A percentile compares a stretch with the other conserved stretches of the same genome.
phyloP scores from a whole-genome alignment of 371 early-diverging fungal species.

The Mortierella sp. region DNA sequence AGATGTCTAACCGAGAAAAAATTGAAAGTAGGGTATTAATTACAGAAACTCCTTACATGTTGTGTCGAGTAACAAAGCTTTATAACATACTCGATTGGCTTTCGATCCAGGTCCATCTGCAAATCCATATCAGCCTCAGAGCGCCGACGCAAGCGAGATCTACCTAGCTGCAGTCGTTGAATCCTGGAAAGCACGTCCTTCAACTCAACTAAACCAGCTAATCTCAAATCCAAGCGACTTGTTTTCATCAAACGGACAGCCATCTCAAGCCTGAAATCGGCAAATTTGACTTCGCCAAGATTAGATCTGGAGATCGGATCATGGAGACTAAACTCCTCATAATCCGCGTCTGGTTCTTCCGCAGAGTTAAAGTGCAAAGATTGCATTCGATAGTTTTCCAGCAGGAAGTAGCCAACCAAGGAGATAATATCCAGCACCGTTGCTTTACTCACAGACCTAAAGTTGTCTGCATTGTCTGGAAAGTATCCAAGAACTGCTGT shows the following conservation, averaged over 20 bases:
- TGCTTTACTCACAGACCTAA: conserved; percentile 38
- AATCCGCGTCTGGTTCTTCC: conserved; percentile 36
- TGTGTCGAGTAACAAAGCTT: not conserved
- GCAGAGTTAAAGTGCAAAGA: conserved; percentile 9
- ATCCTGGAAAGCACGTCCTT: conserved; percentile 59
- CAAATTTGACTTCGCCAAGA: conserved; percentile 55
- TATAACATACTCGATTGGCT: conserved; percentile 46
- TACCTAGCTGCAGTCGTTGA: conserved; percentile 40
- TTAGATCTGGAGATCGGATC: conserved; percentile 33
- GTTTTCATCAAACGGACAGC: conserved; percentile 59
- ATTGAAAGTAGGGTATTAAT: not conserved
- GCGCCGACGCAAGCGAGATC: conserved; percentile 46
- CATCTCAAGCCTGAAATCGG: conserved; percentile 57
- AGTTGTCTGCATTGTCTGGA: conserved; percentile 41
- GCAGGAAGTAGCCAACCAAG: conserved; percentile 33
- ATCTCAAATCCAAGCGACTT: conserved; percentile 57
- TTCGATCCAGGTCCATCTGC: conserved; percentile 46
- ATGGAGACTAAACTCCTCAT: conserved; percentile 36
- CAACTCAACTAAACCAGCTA: conserved; percentile 58
- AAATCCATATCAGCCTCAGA: conserved; percentile 53
- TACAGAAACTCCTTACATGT: conserved; percentile 8
- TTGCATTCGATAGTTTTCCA: conserved; percentile 42
- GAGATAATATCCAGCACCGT: conserved; percentile 36
- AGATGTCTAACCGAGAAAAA: conserved; percentile 32
- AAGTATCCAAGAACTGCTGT: conserved; percentile 36